Evolutionary conservation across 108 stramenopile genomes (phyloP).

Genomic region (Fragilaria crotonensis): DNA sequence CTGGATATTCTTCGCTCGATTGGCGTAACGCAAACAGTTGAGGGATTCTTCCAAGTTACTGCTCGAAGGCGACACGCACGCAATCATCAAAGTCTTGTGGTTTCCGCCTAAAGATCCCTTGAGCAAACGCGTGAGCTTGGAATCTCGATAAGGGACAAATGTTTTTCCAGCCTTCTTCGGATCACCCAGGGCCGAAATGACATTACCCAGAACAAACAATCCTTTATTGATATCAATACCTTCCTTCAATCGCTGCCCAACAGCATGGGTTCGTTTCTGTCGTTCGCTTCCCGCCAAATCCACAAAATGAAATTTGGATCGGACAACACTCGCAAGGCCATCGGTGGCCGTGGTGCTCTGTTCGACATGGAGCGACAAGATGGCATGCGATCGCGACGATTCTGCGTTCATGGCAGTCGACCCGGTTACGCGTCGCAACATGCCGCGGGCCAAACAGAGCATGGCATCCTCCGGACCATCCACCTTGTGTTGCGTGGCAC

Average conservation of each 20-base stretch:
- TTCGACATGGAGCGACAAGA: constrained; percentile 79
- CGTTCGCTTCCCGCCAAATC: constrained; percentile 93
- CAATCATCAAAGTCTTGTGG: constrained; percentile 96
- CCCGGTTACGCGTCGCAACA: constrained; percentile 77
- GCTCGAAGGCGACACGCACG: constrained; percentile 80
- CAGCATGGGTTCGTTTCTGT: constrained; percentile 65
- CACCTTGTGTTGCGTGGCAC: constrained; percentile 69
- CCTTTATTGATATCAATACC: constrained; percentile 97
- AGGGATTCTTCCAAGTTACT: constrained; percentile 86
- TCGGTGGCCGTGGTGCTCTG: constrained; percentile 43
- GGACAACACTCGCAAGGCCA: constrained; percentile 8
- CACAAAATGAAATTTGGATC: constrained; percentile 72
- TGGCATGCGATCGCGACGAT: constrained; percentile 78
- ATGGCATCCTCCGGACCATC: constrained; percentile 78
- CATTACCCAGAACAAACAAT: constrained; percentile 93
- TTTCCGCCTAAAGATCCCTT: constrained; percentile 93
- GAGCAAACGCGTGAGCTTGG: constrained; percentile 85
- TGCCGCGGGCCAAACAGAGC: constrained; percentile 71
- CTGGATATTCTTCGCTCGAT: constrained; percentile 96
- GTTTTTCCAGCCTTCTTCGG: constrained; percentile 53
- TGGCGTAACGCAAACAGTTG: constrained; percentile 94
- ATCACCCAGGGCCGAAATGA: constrained; percentile 91
- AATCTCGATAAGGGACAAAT: constrained; percentile 95
- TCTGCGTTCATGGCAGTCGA: constrained; percentile 89
- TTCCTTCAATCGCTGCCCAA: constrained; percentile 84